Base-by-base conservation (phyloP, 148 eudicot species). In the Agrostemma githago region DNA sequence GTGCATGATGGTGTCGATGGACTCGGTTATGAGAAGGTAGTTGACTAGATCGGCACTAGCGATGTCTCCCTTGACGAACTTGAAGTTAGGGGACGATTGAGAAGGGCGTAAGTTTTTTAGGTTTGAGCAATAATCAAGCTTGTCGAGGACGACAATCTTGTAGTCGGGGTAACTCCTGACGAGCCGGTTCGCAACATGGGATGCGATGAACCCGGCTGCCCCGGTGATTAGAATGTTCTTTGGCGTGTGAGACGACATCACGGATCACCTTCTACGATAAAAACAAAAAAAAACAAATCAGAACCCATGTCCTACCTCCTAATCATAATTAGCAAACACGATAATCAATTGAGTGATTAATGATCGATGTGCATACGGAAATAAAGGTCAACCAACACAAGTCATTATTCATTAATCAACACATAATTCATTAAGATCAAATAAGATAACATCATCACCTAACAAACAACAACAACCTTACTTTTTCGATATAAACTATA, bases 151-250 rank as follows among this genome's bases (percentile, higher is more conserved):
- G 8, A 90, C 85, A 80, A 90, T 84, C 75, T 81, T 88, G 88
- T 88, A 90, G 8, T 84, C 83, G 0, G 96, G 92, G 78, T 88
- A 87, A 61, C 59, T 85, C 68, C 87, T 79, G 20, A 89, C 74
- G 20, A 90, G 88, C 72, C 89, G 70, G 83, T 90, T 90, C 51
- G 92, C 88, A 16, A 90, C 92, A 86, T 90, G 96, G 44, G 89
- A 90, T 66, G 90, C 96, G 66, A 90, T 88, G 79, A 90, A 90
- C 19, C 96, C 96, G 76, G 92, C 96, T 69, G 96, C 92, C 15
- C 96, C 96, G 37, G 96, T 91, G 15, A 91, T 87, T 26, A 91
- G 83, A 77, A 91, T 91, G 64, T 89, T 91, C 76, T 89, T 87
- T 17, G 96, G 96, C 20, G 79, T 86, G 78, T 91, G 86, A 4